Percentiles rank a stretch among this genome's conserved stretches.
These are phyloP conservation scores for Lanmaoa rubissima DNA, from an alignment of 768 basidiomycete genomes.

Conservation along the genomic window DNA sequence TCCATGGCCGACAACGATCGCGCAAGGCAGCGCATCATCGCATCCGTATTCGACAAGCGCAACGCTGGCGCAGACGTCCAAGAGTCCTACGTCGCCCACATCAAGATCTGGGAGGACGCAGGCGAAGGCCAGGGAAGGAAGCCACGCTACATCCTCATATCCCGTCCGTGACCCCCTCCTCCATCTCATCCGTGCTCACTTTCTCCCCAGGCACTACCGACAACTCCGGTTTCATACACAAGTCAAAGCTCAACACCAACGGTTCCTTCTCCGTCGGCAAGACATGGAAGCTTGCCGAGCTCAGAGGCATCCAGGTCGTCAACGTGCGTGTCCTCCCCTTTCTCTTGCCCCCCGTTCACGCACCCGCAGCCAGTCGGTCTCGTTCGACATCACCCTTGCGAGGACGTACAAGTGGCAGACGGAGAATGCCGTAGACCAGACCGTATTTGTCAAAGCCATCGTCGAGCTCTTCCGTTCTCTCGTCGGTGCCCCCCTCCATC, in stretches of 20 bases:
- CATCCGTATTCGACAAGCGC: conserved; percentile 78
- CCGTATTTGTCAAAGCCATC: conserved; percentile 63
- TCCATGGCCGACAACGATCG: conserved; percentile 43
- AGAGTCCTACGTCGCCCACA: conserved; percentile 81
- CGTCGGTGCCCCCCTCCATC: conserved; percentile 47
- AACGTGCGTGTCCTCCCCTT: conserved; percentile 49
- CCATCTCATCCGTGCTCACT: neutral
- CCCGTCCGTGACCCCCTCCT: conserved; percentile 58
- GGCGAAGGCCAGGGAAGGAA: conserved; percentile 73
- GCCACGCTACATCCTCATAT: conserved; percentile 86
- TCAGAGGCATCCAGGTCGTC: conserved; percentile 74
- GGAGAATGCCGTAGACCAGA: conserved; percentile 71
- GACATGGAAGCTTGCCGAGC: conserved; percentile 86
- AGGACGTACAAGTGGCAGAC: conserved; percentile 90
- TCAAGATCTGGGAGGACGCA: conserved; percentile 93
- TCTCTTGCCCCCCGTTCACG: conserved; percentile 14
- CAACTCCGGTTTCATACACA: conserved; percentile 80
- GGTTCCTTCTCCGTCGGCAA: conserved; percentile 96
- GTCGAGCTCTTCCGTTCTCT: conserved; percentile 59
- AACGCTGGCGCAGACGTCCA: conserved; percentile 61
- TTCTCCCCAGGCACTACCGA: conserved; percentile 50
- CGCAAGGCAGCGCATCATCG: conserved; percentile 68
- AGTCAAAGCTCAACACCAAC: conserved; percentile 94
- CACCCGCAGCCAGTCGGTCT: conserved; percentile 43
- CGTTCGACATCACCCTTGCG: conserved; percentile 83